A percentile compares a stretch with the other conserved stretches of the same genome.
These are phyloP conservation scores for Paradendryphiella salina DNA, from an alignment of 2,329 filamentous ascomycete genomes.

Conservation along the genomic window DNA sequence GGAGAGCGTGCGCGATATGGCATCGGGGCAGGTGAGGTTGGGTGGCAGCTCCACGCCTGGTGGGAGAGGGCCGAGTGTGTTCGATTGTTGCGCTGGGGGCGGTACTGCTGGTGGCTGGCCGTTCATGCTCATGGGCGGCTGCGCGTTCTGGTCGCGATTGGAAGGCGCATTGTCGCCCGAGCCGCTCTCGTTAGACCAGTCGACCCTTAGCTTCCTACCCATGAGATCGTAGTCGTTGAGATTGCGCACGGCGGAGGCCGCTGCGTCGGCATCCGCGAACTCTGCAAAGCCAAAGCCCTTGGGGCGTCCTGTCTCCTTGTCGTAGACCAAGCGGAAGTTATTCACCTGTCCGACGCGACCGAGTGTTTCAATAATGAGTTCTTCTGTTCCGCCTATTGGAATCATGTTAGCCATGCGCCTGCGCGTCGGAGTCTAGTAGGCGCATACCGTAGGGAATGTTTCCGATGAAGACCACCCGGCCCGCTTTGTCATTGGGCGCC, in stretches of 20 bases:
- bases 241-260: slow-evolving; percentile 91
- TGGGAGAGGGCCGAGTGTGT: slow-evolving; percentile 75
- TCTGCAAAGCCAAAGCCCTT: slow-evolving; percentile 98
- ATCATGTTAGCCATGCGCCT: slow-evolving; percentile 19
- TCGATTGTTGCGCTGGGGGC: slow-evolving; percentile 49
- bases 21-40: slow-evolving; percentile 81
- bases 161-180: slow-evolving; percentile 59
- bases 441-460: slow-evolving; percentile 80
- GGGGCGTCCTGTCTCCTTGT: slow-evolving; percentile 89
- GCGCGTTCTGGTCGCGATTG: slow-evolving; percentile 50
- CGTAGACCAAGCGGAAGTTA: slow-evolving; percentile 91
- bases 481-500: slow-evolving; percentile 64
- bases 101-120: slow-evolving; percentile 45
- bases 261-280: slow-evolving; percentile 89
- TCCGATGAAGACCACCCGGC: slow-evolving; percentile 80
- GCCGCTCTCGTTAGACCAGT: slow-evolving; percentile 92
- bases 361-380: slow-evolving; percentile 94
- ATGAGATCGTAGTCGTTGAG: slow-evolving; percentile 95
- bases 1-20: slow-evolving; percentile 87
- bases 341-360: slow-evolving; percentile 86
- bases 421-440: neutral
- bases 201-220: slow-evolving; percentile 89
- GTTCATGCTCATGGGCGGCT: slow-evolving; percentile 39
- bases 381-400: slow-evolving; percentile 80
- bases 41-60: slow-evolving; percentile 81